Base-by-base conservation (phyloP, 2,329 filamentous ascomycete species). In the Penicillium vulpinum region DNA sequence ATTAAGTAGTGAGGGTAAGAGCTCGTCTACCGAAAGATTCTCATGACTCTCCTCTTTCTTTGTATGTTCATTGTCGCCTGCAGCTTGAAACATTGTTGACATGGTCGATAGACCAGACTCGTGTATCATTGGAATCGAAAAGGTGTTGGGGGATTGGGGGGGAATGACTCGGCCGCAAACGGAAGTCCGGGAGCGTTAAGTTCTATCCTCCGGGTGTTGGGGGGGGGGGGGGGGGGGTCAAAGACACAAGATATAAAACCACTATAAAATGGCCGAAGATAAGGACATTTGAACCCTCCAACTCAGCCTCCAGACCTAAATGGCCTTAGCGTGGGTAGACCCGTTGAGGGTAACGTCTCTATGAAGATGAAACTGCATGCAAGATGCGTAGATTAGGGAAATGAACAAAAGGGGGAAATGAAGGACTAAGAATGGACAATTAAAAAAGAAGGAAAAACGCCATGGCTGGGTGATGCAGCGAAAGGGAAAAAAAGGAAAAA, bases 241-340 rank as follows among this genome's bases (percentile, higher is more conserved):
- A 39, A 52, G 48, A 45, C 54, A 46, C 52, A 21, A 26, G 44
- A 11, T 49, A 33, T 33, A 31, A 22, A 38, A 40, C 4, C 16
- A 22, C 26, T n/a, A 16, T 35, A 22, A 52, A 26, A n/a, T 9
- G 44, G 44, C 15, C 43, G 31, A 36, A 55, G 52, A 55, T 55
- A 51, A 55, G 52, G 52, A 49, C 41, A n/a, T n/a, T n/a, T n/a
- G n/a, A n/a, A n/a, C n/a, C n/a, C 36, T 50, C 44, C 18, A 35
- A 18, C 24, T 44, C 18, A 46, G 44, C 18, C 29, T 46, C 44
- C 29, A 33, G 28, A 21, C 44, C 44, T 21, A 46, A 46, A 58
- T 35, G 52, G 62, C 52, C 51, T 60, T 64, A 62, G 62, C 60
- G 61, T 60, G 47, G 56, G 47, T 33, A 60, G 59, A 61, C 64